Conservation (phyloP, 2,329 filamentous ascomycete species). For the Cladosporium sp. region DNA sequence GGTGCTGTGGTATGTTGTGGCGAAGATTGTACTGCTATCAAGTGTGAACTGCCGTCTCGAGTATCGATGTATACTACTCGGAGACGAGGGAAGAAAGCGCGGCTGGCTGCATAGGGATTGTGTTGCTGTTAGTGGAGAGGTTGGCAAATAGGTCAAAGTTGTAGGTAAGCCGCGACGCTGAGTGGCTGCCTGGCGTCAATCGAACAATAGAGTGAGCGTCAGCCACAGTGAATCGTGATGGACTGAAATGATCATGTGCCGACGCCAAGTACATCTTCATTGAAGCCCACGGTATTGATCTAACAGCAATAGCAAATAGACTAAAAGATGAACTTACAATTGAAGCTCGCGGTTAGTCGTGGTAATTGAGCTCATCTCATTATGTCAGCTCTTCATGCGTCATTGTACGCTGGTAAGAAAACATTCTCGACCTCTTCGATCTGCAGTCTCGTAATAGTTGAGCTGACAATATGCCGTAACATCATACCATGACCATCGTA, state of each 20-base stretch:
- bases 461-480: neutral
- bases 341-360: neutral
- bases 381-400: neutral
- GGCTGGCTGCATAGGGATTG: neutral
- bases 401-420: neutral
- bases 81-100: neutral
- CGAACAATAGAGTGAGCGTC: neutral
- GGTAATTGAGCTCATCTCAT: neutral
- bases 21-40: neutral
- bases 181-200: neutral
- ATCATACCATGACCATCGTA: neutral
- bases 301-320: neutral
- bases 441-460: neutral
- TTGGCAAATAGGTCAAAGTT: neutral
- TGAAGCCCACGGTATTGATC: neutral
- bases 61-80: neutral
- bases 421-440: neutral
- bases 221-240: neutral
- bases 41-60: neutral
- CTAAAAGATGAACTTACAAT: neutral
- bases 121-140: neutral
- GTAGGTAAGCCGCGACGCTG: neutral
- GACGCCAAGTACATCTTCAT: neutral
- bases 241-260: neutral
- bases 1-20: neutral